phyloP scores from a whole-genome alignment of 345 rosid species.

The Cardamine chenopodiifolia region DNA sequence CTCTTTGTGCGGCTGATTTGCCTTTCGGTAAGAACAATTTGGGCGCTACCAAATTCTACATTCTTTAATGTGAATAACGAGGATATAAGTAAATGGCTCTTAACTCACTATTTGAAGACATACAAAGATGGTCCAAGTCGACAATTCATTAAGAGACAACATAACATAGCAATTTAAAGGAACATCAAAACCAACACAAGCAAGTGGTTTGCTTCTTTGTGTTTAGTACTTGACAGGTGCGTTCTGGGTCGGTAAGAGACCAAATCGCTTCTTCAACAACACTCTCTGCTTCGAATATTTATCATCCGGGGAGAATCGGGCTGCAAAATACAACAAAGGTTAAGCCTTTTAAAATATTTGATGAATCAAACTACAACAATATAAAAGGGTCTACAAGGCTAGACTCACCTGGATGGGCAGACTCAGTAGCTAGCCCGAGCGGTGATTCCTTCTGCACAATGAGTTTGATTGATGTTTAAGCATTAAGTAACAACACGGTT shows the following conservation, averaged over 20 bases:
- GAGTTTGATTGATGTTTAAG: not conserved
- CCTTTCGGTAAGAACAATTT: not conserved
- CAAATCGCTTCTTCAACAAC: constrained; percentile 75
- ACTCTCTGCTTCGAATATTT: constrained; percentile 79
- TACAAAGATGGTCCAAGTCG: constrained; percentile 15
- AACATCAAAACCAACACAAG: constrained; percentile 12
- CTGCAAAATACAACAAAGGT: constrained; percentile 43
- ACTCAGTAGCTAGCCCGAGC: constrained; percentile 64
- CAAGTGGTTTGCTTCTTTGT: constrained; percentile 10
- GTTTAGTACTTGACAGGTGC: constrained; percentile 64
- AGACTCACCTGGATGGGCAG: constrained; percentile 85
- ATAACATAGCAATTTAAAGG: not conserved
- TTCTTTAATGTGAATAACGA: not conserved
- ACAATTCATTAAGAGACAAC: constrained; percentile 19
- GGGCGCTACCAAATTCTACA: not conserved
- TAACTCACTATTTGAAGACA: constrained; percentile 13
- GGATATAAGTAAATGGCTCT: not conserved
- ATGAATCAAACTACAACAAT: not conserved
- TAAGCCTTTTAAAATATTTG: not conserved
- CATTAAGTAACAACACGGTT: not conserved
- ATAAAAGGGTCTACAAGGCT: not conserved
- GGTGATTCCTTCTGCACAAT: constrained; percentile 80
- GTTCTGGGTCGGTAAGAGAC: constrained; percentile 73
- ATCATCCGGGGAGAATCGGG: constrained; percentile 92
- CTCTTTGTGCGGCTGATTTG: not conserved